Evolutionary conservation across 2,329 filamentous ascomycete genomes (phyloP).

Genomic region (Periconia digitata): DNA sequence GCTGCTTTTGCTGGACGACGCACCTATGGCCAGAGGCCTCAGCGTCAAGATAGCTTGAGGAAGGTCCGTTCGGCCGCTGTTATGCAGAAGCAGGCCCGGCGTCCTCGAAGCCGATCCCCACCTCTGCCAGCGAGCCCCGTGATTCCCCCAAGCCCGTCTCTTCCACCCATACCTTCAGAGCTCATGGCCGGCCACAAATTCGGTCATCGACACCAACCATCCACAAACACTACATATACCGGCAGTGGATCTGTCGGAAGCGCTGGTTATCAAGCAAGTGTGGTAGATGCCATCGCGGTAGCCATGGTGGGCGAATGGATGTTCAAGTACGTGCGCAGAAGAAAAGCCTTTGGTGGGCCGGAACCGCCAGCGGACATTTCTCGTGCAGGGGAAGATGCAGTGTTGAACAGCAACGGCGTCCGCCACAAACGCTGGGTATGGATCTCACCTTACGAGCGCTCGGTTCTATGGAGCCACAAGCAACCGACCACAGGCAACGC

Average conservation of each 20-base stretch:
- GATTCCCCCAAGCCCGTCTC: conserved; percentile 66
- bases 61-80: conserved; percentile 84
- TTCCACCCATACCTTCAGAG: conserved; percentile 74
- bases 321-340: conserved; percentile 84
- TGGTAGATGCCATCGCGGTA: conserved; percentile 95
- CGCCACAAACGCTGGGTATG: conserved; percentile 97
- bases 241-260: conserved; percentile 59
- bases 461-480: conserved; percentile 98
- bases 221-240: conserved; percentile 62
- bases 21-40: conserved; percentile 43
- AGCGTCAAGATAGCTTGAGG: conserved; percentile 65
- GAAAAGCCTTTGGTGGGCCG: conserved; percentile 85
- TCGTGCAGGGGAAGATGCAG: conserved; percentile 57
- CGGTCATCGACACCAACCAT: conserved; percentile 59
- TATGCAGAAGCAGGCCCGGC: conserved; percentile 54
- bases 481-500: conserved; percentile 87
- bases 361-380: conserved; percentile 56
- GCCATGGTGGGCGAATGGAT: conserved; percentile 99
- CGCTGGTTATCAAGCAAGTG: conserved; percentile 68
- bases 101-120: conserved; percentile 53
- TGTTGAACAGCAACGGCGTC: conserved; percentile 68
- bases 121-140: conserved; percentile 69
- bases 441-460: conserved; percentile 93
- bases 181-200: conserved; percentile 57
- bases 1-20: conserved; percentile 32